A percentile compares a stretch with the other conserved stretches of the same genome.
Evolutionary conservation across 331 rosid species (phyloP).

Genomic region (Cydonia oblonga): DNA sequence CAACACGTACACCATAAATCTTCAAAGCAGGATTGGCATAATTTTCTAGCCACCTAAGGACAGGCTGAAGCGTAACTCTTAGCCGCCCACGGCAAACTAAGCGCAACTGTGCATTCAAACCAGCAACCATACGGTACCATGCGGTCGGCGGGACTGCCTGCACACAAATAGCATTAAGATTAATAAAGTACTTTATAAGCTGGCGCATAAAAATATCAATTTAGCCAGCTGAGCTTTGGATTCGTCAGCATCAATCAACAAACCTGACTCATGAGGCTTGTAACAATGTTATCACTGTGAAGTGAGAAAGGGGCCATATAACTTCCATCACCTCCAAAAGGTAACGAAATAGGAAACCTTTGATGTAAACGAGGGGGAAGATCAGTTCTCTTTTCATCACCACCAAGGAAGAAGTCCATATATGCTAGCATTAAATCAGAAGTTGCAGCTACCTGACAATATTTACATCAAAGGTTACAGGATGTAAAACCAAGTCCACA

Average conservation of each 20-base stretch:
- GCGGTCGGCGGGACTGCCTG: conserved; percentile 89
- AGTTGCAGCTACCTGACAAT: conserved; percentile 76
- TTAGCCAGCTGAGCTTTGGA: neutral
- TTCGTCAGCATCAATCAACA: conserved; percentile 14
- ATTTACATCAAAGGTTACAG: neutral
- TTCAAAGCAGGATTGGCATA: conserved; percentile 83
- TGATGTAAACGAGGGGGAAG: conserved; percentile 77
- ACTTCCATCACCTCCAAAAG: conserved; percentile 97
- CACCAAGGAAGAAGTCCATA: conserved; percentile 94
- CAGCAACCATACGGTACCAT: conserved; percentile 95
- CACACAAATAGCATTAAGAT: conserved; percentile 6
- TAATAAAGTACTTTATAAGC: neutral
- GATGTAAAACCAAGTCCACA: neutral
- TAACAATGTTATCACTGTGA: conserved; percentile 80
- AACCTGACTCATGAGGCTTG: conserved; percentile 97
- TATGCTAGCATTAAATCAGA: conserved; percentile 92
- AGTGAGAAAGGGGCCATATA: conserved; percentile 91
- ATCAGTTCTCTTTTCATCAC: conserved; percentile 93
- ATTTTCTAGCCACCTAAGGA: conserved; percentile 82
- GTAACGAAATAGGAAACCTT: conserved; percentile 75
- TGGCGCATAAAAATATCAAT: neutral
- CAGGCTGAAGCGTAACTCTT: conserved; percentile 65
- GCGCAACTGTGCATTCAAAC: conserved; percentile 90
- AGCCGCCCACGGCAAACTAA: conserved; percentile 83
- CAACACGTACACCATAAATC: conserved; percentile 58